These are phyloP conservation scores for Penicillium sp. DNA, from an alignment of 2,329 filamentous ascomycete genomes.

Conservation along the genomic window DNA sequence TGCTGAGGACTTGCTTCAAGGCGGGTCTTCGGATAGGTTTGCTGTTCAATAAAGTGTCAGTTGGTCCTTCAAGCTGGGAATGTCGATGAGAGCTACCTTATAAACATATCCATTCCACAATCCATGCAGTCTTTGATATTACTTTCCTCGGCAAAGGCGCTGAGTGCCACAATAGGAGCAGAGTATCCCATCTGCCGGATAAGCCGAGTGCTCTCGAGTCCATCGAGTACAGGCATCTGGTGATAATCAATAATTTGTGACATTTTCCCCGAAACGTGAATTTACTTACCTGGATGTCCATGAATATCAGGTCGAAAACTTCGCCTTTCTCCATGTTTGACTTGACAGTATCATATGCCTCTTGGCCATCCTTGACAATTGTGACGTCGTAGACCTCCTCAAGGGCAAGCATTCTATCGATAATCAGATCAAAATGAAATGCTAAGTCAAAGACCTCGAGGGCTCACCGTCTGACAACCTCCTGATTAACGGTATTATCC, in stretches of 20 bases:
- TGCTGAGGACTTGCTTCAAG: constrained; percentile 81
- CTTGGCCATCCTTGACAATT: constrained; percentile 81
- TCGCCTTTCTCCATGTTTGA: constrained; percentile 72
- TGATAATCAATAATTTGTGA: not conserved
- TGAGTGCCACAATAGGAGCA: constrained; percentile 85
- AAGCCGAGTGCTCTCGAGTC: constrained; percentile 78
- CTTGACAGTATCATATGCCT: constrained; percentile 84
- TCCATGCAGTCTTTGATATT: constrained; percentile 86
- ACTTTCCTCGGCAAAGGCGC: constrained; percentile 86
- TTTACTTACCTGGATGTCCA: constrained; percentile 68
- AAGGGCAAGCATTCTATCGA: constrained; percentile 58
- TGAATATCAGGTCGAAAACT: constrained; percentile 86
- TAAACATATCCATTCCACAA: constrained; percentile 89
- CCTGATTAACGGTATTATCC: constrained; percentile 67
- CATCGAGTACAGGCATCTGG: constrained; percentile 87
- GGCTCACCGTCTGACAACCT: constrained; percentile 50
- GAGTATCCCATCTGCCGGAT: constrained; percentile 86
- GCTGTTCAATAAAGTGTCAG: constrained; percentile 11
- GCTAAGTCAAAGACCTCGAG: not conserved
- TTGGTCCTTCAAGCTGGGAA: not conserved
- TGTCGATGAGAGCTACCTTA: constrained; percentile 45
- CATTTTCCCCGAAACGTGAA: not conserved
- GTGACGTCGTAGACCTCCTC: constrained; percentile 69
- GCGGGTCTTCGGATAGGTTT: constrained; percentile 78
- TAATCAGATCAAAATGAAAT: not conserved